A percentile compares a stretch with the other conserved stretches of the same genome.
Evolutionary conservation across 2,329 filamentous ascomycete species (phyloP).

Genomic region (Aspergillus melleus): DNA sequence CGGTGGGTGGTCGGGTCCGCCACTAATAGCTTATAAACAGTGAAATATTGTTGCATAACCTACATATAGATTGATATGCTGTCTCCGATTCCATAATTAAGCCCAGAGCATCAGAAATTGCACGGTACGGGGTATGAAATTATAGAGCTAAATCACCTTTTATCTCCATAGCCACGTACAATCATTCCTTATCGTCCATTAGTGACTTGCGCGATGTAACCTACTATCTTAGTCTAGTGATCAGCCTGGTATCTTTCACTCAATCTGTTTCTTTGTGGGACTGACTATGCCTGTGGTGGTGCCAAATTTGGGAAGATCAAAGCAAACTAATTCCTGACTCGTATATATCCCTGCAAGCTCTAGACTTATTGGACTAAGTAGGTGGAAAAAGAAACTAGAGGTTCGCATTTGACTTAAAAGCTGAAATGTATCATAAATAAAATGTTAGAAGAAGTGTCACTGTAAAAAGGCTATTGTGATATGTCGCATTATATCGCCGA

Average conservation of each 20-base stretch:
- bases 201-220: neutral
- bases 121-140: neutral
- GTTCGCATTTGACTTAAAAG: neutral
- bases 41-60: neutral
- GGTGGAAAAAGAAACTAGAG: neutral
- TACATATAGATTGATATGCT: neutral
- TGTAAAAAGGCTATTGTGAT: neutral
- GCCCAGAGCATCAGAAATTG: neutral
- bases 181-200: neutral
- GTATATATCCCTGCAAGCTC: neutral
- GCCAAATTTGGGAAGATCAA: neutral
- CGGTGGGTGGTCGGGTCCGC: too few species aligned
- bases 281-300: neutral
- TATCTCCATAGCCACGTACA: neutral
- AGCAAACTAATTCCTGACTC: neutral
- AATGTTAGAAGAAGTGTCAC: neutral
- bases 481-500: neutral
- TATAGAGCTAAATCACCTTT: neutral
- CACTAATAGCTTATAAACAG: neutral
- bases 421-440: neutral
- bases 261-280: neutral
- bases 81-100: neutral
- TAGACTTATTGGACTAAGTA: neutral
- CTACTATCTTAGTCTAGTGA: neutral
- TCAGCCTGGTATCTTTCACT: neutral